A percentile compares a stretch with the other conserved stretches of the same genome.
These are phyloP conservation scores for Cercospora sp. DNA, from an alignment of 2,329 filamentous ascomycete genomes.

Conservation along the genomic window DNA sequence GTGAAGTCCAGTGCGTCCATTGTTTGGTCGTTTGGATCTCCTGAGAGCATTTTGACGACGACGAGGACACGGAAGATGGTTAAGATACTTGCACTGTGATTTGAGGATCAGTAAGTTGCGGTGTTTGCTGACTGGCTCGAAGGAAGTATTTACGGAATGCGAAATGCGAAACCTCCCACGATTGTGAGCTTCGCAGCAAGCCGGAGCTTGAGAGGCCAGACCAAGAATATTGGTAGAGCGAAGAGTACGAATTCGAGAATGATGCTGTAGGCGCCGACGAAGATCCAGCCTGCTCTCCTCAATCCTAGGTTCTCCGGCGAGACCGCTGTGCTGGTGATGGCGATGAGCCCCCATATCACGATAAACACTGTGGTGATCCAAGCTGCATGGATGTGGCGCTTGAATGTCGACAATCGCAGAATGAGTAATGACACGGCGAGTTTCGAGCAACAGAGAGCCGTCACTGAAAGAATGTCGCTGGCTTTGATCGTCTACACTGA, in stretches of 20 bases:
- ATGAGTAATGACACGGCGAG: slow-evolving; percentile 23
- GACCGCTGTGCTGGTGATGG: slow-evolving; percentile 1
- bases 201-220: slow-evolving; percentile 20
- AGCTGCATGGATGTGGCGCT: slow-evolving; percentile 17
- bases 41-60: slow-evolving; percentile 16
- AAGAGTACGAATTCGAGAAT: slow-evolving; percentile 18
- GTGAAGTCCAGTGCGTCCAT: slow-evolving; percentile 11
- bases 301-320: background rate
- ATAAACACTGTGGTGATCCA: slow-evolving; percentile 15
- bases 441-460: slow-evolving; percentile 20
- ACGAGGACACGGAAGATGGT: slow-evolving; percentile 15
- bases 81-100: slow-evolving; percentile 15
- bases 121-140: background rate
- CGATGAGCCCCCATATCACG: slow-evolving; percentile 13
- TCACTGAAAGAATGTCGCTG: slow-evolving; percentile 18
- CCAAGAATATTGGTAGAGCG: slow-evolving; percentile 20
- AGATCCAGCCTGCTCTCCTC: slow-evolving; percentile 18
- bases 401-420: slow-evolving; percentile 21
- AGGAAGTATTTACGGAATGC: slow-evolving; percentile 19
- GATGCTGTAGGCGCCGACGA: slow-evolving; percentile 19
- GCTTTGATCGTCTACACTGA: slow-evolving; percentile 12
- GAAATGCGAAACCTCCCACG: slow-evolving; percentile 22
- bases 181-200: slow-evolving; percentile 20
- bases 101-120: background rate
- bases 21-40: background rate